phyloP scores from a whole-genome alignment of 140 eudicot species.

The Bidens hawaiensis region DNA sequence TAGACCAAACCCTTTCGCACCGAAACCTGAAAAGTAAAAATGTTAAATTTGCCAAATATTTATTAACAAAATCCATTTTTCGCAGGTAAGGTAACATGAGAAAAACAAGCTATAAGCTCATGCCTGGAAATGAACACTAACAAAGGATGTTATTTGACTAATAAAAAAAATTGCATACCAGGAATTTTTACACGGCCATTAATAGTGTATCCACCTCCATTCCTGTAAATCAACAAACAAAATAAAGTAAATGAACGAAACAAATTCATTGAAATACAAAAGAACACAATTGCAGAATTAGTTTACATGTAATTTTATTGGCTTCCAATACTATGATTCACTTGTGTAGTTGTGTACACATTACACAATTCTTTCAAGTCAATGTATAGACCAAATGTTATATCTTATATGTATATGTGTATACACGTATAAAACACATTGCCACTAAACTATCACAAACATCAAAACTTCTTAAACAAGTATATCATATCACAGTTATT shows the following conservation, averaged over 20 bases:
- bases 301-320: not conserved
- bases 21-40: conserved; percentile 33
- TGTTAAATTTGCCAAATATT: conserved; percentile 1
- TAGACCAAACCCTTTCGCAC: conserved; percentile 54
- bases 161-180: conserved; percentile 37
- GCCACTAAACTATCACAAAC: not conserved
- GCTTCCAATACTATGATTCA: not conserved
- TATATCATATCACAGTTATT: not conserved
- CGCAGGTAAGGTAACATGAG: not conserved
- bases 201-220: conserved; percentile 57
- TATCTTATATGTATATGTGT: too few species aligned
- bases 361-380: not conserved
- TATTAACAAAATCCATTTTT: not conserved
- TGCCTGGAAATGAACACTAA: not conserved
- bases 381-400: not conserved
- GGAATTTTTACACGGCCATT: conserved; percentile 83
- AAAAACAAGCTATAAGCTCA: not conserved
- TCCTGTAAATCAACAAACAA: conserved; percentile 40
- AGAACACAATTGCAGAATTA: not conserved
- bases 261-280: not conserved
- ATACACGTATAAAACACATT: not conserved
- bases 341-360: too few species aligned
- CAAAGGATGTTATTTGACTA: not conserved
- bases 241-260: not conserved
- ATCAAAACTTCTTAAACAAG: not conserved